Percentiles rank a stretch among this genome's conserved stretches.
Conservation (phyloP, 495 filamentous ascomycete genomes). For the Penicillium psychrofluorescens region DNA sequence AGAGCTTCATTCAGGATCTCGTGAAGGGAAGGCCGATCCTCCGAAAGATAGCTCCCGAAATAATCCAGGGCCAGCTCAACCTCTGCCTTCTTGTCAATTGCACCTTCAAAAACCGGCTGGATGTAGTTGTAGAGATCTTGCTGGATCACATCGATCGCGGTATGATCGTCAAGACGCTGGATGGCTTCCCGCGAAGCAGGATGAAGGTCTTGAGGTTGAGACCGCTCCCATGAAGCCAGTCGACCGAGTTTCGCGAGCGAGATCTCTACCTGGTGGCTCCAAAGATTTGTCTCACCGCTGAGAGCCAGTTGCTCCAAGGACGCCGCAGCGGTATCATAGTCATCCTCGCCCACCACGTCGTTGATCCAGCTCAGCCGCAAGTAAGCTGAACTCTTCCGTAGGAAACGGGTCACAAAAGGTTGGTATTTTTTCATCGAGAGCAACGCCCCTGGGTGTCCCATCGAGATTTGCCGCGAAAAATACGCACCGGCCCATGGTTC, state of each 20-base stretch:
- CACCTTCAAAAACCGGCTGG: constrained; percentile 48
- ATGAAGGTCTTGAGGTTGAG: constrained; percentile 5
- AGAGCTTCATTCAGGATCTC: constrained; percentile 60
- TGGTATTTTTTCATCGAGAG: constrained; percentile 59
- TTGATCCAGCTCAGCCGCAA: constrained; percentile 91
- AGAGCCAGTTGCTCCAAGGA: constrained; percentile 59
- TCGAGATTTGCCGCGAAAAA: constrained; percentile 66
- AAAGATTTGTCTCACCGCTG: constrained; percentile 63
- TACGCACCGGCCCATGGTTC: constrained; percentile 70
- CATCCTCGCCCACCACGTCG: constrained; percentile 65
- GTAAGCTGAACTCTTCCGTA: constrained; percentile 60
- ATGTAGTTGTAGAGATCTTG: constrained; percentile 60
- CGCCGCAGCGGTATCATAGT: constrained; percentile 62
- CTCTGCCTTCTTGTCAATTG: constrained; percentile 72
- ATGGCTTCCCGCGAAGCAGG: constrained; percentile 25
- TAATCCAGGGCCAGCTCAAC: constrained; percentile 64
- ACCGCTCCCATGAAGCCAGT: constrained; percentile 49
- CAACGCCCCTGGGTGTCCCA: constrained; percentile 55
- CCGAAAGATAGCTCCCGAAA: constrained; percentile 48
- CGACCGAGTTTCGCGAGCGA: constrained; percentile 77
- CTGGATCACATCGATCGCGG: constrained; percentile 64
- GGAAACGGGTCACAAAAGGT: constrained; percentile 62
- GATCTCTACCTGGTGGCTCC: constrained; percentile 87
- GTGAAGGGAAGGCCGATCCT: constrained; percentile 54
- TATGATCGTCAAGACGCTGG: constrained; percentile 48